Conservation (phyloP, 148 eudicot species). For the Pharnaceum exiguum region DNA sequence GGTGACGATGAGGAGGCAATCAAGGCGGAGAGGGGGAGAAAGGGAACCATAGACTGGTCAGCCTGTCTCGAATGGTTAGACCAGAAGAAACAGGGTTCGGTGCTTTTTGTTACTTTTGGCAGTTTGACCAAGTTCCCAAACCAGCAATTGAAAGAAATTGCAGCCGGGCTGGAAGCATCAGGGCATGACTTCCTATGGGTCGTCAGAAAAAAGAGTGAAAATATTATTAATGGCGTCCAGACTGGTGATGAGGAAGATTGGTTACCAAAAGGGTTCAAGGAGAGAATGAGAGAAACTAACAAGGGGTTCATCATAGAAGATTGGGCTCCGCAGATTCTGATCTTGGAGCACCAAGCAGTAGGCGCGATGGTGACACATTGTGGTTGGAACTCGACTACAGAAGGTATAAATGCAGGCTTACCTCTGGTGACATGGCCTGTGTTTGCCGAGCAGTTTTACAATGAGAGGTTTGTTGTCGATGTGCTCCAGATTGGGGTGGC, state of each 20-base stretch:
- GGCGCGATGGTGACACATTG: constrained; percentile 15
- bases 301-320: constrained; percentile 11
- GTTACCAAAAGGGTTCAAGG: constrained; percentile 2
- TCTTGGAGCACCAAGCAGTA: background rate
- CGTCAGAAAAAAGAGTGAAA: background rate
- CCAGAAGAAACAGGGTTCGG: background rate
- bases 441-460: constrained; percentile 16
- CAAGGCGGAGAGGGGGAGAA: too few relatives aligned
- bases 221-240: too few relatives aligned
- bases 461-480: constrained; percentile 22
- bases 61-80: constrained; percentile 8
- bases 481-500: constrained; percentile 12
- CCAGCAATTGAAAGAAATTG: constrained; percentile 5
- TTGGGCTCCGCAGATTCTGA: constrained; percentile 19
- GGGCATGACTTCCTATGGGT: constrained; percentile 16
- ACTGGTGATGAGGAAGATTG: background rate
- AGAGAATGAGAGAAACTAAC: constrained; percentile 2
- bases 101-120: constrained; percentile 9
- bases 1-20: constrained; percentile 4
- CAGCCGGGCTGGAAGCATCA: constrained; percentile 9
- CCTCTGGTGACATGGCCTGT: constrained; percentile 16
- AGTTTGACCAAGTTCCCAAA: background rate
- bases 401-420: constrained; percentile 16
- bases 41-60: too few relatives aligned
- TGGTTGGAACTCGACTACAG: constrained; percentile 12